Percentiles rank a stretch among this genome's conserved stretches.
These are phyloP conservation scores for Fusarium odoratissimum DNA, from an alignment of 2,329 filamentous ascomycete species.

Conservation along the genomic window DNA sequence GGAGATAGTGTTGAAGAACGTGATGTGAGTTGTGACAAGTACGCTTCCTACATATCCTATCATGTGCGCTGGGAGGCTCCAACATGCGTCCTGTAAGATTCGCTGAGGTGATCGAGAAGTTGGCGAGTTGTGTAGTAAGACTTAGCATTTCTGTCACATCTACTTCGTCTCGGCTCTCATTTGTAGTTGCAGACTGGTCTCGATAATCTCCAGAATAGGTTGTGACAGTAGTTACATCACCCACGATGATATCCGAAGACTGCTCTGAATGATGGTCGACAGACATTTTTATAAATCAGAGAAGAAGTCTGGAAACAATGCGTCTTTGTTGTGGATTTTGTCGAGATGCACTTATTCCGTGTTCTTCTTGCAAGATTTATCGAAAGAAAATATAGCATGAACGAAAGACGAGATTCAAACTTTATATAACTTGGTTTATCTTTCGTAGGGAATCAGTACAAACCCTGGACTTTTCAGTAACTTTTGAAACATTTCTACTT, in stretches of 20 bases:
- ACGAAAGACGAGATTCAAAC: not conserved
- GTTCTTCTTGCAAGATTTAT: not conserved
- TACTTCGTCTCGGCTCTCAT: not conserved
- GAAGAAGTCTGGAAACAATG: not conserved
- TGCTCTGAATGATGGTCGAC: too few relatives aligned
- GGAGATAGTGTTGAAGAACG: not conserved
- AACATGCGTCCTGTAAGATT: not conserved
- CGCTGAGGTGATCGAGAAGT: not conserved
- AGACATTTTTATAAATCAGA: not conserved
- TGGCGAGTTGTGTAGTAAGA: not conserved
- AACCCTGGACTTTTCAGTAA: not conserved
- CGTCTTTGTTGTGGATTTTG: too few relatives aligned
- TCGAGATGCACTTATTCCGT: too few relatives aligned
- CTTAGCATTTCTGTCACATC: accelerated
- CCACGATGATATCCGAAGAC: not conserved
- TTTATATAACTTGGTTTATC: not conserved
- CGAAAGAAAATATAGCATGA: not conserved
- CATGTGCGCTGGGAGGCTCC: accelerated
- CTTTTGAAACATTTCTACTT: not conserved
- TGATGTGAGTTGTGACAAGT: not conserved
- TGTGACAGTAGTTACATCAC: accelerated
- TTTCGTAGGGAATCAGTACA: not conserved
- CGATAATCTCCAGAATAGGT: not conserved
- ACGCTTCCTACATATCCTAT: not conserved
- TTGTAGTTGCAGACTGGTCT: accelerated